Conservation (phyloP, 75 land plant species). For the Ceratopteris richardii region DNA sequence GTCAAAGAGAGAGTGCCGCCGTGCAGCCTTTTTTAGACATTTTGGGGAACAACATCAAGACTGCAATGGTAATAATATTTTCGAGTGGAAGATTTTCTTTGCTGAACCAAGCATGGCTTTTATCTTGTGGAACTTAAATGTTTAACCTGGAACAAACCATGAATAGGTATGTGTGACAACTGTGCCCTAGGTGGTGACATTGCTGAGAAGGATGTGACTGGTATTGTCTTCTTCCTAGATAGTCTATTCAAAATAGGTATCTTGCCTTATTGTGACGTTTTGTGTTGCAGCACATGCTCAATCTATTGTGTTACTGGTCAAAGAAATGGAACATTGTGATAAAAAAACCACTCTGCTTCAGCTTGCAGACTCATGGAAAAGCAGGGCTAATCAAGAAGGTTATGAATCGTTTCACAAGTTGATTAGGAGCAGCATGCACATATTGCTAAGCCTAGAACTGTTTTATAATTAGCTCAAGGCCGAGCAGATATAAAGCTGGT, state of each 20-base stretch:
- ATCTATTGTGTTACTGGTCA: constrained; percentile 47
- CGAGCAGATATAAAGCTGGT: constrained; percentile 6
- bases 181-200: constrained; percentile 56
- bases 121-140: not conserved
- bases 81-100: too few species aligned
- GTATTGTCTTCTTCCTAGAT: constrained; percentile 23
- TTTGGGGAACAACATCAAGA: constrained; percentile 77
- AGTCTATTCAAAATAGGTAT: not conserved
- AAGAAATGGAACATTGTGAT: constrained; percentile 50
- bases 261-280: not conserved
- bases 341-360: constrained; percentile 85
- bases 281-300: constrained; percentile 55
- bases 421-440: too few species aligned
- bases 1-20: constrained; percentile 71
- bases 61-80: constrained; percentile 63
- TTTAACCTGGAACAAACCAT: not conserved
- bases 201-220: constrained; percentile 57
- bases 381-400: constrained; percentile 43
- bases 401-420: too few species aligned
- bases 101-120: too few species aligned
- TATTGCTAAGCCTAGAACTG: too few species aligned
- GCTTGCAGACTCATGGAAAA: constrained; percentile 75
- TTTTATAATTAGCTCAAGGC: not conserved
- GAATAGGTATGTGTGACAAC: constrained; percentile 91
- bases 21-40: constrained; percentile 74